A percentile compares a stretch with the other conserved stretches of the same genome.
phyloP scores from a whole-genome alignment of 768 basidiomycete genomes.

The Phlebiopsis flavidoalba region DNA sequence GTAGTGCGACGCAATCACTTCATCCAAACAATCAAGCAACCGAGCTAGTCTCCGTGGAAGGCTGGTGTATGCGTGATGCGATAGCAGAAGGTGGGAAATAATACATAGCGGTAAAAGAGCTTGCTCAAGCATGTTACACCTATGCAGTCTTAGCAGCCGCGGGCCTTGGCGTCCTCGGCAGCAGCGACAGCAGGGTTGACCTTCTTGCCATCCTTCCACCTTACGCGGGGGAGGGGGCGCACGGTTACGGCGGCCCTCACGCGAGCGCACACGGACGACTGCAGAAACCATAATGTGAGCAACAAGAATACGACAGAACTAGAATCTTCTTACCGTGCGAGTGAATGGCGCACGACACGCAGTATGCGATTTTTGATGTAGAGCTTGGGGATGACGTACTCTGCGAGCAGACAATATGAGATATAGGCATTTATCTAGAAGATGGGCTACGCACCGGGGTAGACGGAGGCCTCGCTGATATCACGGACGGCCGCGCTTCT shows the following conservation, averaged over 20 bases:
- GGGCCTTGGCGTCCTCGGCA: conserved; percentile 82
- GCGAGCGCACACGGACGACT: conserved; percentile 98
- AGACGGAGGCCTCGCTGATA: conserved; percentile 94
- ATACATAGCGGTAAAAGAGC: not conserved
- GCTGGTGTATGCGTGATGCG: not conserved
- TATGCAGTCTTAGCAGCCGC: conserved; percentile 50
- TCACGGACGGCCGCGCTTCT: conserved; percentile 96
- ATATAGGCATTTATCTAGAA: not conserved
- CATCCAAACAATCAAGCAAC: not conserved
- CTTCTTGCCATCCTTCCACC: conserved; percentile 96
- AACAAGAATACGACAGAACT: not conserved
- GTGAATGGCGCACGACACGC: conserved; percentile 98
- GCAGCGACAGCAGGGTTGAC: conserved; percentile 94
- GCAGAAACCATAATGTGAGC: conserved; percentile 2
- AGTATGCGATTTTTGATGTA: conserved; percentile 99
- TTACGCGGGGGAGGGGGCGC: conserved; percentile 91
- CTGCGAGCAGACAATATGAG: conserved; percentile 33
- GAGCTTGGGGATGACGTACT: conserved; percentile 94
- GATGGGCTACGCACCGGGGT: conserved; percentile 61
- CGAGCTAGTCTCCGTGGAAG: not conserved
- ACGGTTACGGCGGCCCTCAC: conserved; percentile 94
- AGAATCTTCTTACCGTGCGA: conserved; percentile 72
- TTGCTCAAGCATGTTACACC: conserved; percentile 9
- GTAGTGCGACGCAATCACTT: no score
- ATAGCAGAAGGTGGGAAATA: conserved; percentile 1